phyloP scores from a whole-genome alignment of 495 filamentous ascomycete species.

The Usnea hakonensis region DNA sequence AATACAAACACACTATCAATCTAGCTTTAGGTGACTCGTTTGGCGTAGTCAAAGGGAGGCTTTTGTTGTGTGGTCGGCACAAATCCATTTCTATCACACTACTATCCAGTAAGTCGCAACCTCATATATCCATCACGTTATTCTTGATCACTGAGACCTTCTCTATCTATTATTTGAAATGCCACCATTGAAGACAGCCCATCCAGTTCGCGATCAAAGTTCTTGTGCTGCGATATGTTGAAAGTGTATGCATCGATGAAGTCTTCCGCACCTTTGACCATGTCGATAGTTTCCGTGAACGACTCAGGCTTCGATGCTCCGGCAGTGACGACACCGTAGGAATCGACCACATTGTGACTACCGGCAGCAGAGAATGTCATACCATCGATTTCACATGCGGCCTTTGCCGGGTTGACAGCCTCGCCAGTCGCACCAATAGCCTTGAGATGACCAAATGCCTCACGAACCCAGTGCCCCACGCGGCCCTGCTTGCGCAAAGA shows the following conservation, averaged over 20 bases:
- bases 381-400: slow-evolving; percentile 47
- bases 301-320: slow-evolving; percentile 42
- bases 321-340: slow-evolving; percentile 65
- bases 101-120: neutral
- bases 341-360: slow-evolving; percentile 48
- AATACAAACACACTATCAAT: neutral
- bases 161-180: neutral
- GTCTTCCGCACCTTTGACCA: slow-evolving; percentile 53
- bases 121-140: neutral
- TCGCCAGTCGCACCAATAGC: slow-evolving; percentile 68
- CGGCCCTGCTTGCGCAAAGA: slow-evolving; percentile 64
- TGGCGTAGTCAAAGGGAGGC: neutral
- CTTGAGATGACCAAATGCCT: slow-evolving; percentile 77
- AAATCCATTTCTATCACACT: neutral
- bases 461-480: slow-evolving; percentile 74
- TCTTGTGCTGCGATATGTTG: slow-evolving; percentile 59
- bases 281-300: slow-evolving; percentile 47
- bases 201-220: slow-evolving; percentile 65
- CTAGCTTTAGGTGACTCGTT: neutral
- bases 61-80: neutral
- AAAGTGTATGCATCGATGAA: slow-evolving; percentile 61
- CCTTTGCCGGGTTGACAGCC: slow-evolving; percentile 55
- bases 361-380: slow-evolving; percentile 39
- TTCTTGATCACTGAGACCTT: neutral
- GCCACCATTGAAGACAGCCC: slow-evolving; percentile 39